phyloP scores from a whole-genome alignment of 805 yeast species.

The Sugiyamaella qingdaonensis region DNA sequence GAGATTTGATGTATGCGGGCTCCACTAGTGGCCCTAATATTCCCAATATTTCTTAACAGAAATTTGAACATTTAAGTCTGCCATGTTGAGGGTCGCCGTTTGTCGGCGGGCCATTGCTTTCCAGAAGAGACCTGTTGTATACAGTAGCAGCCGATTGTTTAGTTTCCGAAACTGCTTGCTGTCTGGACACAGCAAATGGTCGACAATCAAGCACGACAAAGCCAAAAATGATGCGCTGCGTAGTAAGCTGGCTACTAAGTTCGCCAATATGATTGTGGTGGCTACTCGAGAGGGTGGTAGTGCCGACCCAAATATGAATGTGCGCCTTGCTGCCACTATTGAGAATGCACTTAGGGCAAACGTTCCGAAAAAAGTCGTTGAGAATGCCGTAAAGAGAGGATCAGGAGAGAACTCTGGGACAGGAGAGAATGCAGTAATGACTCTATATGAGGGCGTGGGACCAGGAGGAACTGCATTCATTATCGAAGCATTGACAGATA shows the following conservation, averaged over 20 bases:
- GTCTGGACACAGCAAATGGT: slow-evolving; percentile 91
- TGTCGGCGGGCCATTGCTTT: no score
- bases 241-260: slow-evolving; percentile 62
- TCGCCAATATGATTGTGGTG: slow-evolving; percentile 68
- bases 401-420: slow-evolving; percentile 56
- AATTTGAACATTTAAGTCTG: no score
- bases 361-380: slow-evolving; percentile 80
- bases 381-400: slow-evolving; percentile 82
- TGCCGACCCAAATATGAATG: slow-evolving; percentile 57
- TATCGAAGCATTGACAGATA: slow-evolving; percentile 85
- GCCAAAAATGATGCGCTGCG: slow-evolving; percentile 85
- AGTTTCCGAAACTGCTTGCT: no score
- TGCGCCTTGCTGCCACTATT: slow-evolving; percentile 62
- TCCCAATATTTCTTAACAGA: no score
- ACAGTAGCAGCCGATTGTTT: no score
- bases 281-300: slow-evolving; percentile 54
- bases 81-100: no score
- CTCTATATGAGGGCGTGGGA: slow-evolving; percentile 82
- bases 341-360: slow-evolving; percentile 75
- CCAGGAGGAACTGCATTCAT: slow-evolving; percentile 88
- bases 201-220: slow-evolving; percentile 88
- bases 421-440: slow-evolving; percentile 45
- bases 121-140: no score
- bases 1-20: no score
- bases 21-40: no score